Base-by-base conservation (phyloP, 148 eudicot species). In the Fagopyrum tataricum region DNA sequence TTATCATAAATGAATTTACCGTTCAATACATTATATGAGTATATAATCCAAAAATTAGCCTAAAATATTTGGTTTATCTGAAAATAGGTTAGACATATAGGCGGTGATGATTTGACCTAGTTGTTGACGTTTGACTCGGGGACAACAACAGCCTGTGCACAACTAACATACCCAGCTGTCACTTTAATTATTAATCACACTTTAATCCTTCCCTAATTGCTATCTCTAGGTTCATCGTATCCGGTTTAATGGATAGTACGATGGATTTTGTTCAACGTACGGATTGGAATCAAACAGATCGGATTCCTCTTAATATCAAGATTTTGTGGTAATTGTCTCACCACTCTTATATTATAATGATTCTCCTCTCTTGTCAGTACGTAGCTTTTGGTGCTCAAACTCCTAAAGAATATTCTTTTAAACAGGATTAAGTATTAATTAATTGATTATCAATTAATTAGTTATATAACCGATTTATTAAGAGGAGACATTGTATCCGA, bases 111-210 rank as follows among this genome's bases (percentile, higher is more conserved):
- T 12, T 61, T 61, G 67, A 61, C 67, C 67, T 6, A 61, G 17
- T 24, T 8, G 67, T 61, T 61, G 67, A 61, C 40, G 41, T 24
- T 61, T 61, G 67, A 61, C 67, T n/a, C 15, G 67, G 67, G 40
- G 67, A 61, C 67, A 61, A 10, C 12, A 2, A 26, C 67, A 61
- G 67, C 41, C 67, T 61, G 67, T 61, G 67, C 15, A 61, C 67
- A 61, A 24, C 67, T 61, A 61, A 61, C 41, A 61, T 61, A 41
- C 67, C 64, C 23, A 58, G 13, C 37, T 58, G 13, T 58, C 64
- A 58, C 26, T n/a, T 61, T 61, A 24, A 61, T 61, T 41, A 61
- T 61, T 61, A 61, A 61, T 61, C 67, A 26, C 67, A 61, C 67
- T 61, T 59, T 59, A 17, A 58, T 58, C 64, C 67, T 17, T 61